Evolutionary conservation across 257 asterid genomes (phyloP).

Genomic region (Linaria vulgaris): DNA sequence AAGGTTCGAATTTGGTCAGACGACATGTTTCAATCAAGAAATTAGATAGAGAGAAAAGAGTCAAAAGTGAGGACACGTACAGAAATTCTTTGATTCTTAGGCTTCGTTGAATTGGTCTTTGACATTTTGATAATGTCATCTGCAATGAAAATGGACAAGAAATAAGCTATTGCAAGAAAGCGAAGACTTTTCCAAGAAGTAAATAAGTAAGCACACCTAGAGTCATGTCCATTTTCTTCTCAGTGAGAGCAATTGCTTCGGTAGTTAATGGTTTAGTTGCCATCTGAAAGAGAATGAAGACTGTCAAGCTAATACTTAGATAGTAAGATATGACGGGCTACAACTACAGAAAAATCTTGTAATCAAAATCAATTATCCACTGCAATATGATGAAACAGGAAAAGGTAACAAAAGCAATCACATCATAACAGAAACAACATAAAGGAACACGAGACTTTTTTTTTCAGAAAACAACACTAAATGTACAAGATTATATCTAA

Average conservation of each 20-base stretch:
- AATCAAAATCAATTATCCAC: too few relatives aligned
- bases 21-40: background rate
- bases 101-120: constrained; percentile 44
- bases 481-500: background rate
- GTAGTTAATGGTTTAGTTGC: constrained; percentile 56
- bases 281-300: constrained; percentile 49
- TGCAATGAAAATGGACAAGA: constrained; percentile 32
- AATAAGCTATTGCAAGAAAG: constrained; percentile 12
- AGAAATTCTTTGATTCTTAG: constrained; percentile 61
- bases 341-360: too few relatives aligned
- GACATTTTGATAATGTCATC: constrained; percentile 95
- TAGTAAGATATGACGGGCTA: too few relatives aligned
- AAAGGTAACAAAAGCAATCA: too few relatives aligned
- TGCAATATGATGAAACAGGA: too few relatives aligned
- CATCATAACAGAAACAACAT: too few relatives aligned
- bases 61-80: constrained; percentile 39
- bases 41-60: constrained; percentile 10
- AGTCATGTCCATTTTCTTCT: constrained; percentile 94
- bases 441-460: constrained; percentile 1
- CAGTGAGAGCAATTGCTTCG: constrained; percentile 84
- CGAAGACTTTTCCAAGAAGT: background rate
- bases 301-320: too few relatives aligned
- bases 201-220: constrained; percentile 49
- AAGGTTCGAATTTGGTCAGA: constrained; percentile 18
- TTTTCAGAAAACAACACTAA: background rate